A percentile compares a stretch with the other conserved stretches of the same genome.
Conservation (phyloP, 768 basidiomycete species). For the Trametes cinnabarina region DNA sequence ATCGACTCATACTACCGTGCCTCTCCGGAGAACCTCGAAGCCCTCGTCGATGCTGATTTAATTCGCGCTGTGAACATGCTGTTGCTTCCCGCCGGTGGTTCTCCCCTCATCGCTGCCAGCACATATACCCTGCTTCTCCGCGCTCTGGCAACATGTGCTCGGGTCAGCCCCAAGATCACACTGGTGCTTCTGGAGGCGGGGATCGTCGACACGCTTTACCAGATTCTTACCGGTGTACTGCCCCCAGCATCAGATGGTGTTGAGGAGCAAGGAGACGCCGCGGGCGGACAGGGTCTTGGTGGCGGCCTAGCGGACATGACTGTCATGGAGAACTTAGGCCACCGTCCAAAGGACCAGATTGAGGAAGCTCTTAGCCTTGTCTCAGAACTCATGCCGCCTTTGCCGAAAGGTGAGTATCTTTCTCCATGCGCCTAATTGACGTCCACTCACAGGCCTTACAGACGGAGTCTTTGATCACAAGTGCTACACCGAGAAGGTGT, state of each 20-base stretch:
- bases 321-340: conserved; percentile 95
- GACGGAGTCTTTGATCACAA: conserved; percentile 97
- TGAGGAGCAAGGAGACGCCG: conserved; percentile 60
- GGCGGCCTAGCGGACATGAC: conserved; percentile 94
- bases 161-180: conserved; percentile 85
- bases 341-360: conserved; percentile 95
- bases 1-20: conserved; percentile 90
- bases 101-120: conserved; percentile 78
- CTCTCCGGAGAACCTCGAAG: conserved; percentile 82
- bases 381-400: conserved; percentile 88
- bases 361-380: conserved; percentile 90
- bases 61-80: conserved; percentile 84
- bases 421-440: background rate
- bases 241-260: conserved; percentile 60
- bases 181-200: conserved; percentile 86
- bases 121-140: conserved; percentile 89
- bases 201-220: conserved; percentile 89
- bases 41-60: conserved; percentile 73
- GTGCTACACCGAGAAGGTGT: conserved; percentile 82
- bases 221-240: conserved; percentile 91
- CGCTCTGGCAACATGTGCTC: conserved; percentile 83
- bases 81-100: conserved; percentile 81
- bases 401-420: conserved; percentile 72
- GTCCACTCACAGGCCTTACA: conserved; percentile 25
- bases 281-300: conserved; percentile 73